A percentile compares a stretch with the other conserved stretches of the same genome.
Conservation (phyloP, 78 protist species). For the Dictyostelium brefeldianum region DNA sequence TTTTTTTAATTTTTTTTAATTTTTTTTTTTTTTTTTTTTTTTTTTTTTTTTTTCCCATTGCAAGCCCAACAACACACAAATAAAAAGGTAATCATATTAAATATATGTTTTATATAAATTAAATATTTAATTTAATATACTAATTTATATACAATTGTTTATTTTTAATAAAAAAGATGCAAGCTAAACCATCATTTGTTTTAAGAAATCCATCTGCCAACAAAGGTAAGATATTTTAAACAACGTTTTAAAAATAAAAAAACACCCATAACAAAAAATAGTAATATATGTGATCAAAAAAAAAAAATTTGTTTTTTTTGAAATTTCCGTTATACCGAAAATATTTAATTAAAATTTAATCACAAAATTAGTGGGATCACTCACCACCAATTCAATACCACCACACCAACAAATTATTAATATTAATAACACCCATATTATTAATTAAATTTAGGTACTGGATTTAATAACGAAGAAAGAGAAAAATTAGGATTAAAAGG, state of each 20-base stretch:
- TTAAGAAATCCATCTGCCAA: constrained; percentile 42
- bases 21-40: too few species aligned
- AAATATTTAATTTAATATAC: too few species aligned
- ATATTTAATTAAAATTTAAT: too few species aligned
- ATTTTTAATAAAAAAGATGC: neutral
- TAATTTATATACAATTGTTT: neutral
- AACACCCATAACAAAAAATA: neutral
- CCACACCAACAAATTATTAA: neutral
- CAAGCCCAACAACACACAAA: too few species aligned
- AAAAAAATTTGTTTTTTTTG: too few species aligned
- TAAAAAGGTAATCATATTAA: too few species aligned
- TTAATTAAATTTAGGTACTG: constrained; percentile 52
- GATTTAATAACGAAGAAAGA: constrained; percentile 54
- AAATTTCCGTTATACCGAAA: too few species aligned
- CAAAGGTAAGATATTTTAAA: constrained; percentile 24
- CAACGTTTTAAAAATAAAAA: neutral
- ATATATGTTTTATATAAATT: too few species aligned
- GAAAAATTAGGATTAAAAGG: constrained; percentile 83
- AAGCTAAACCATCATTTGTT: constrained; percentile 34
- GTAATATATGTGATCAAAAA: neutral
- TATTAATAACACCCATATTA: neutral
- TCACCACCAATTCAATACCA: neutral
- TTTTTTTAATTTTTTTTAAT: too few species aligned
- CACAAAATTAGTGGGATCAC: too few species aligned
- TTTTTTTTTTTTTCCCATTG: too few species aligned